Evolutionary conservation across 306 rosid species (phyloP), one percentile per base, ranked within the genome.

Genomic region (Dryas drummondii): DNA sequence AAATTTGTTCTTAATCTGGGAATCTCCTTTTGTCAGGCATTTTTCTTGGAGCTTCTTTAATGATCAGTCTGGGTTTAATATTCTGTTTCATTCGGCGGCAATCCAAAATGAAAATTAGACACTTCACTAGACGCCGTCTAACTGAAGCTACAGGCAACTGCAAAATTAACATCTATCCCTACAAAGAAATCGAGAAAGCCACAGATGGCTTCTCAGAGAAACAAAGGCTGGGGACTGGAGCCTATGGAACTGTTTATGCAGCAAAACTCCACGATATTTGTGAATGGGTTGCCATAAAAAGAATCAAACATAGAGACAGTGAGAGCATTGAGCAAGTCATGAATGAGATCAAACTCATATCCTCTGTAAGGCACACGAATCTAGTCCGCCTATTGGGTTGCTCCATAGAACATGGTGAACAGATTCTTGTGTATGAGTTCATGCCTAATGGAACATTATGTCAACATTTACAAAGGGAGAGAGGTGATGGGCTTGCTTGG

Each of bases 201-300:
- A 94, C 99, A 4, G 85, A 82, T 72, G 76, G 87, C 67, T 94
- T 94, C 92, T 89, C 99, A 6, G 97, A 92, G 40, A 88, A 86
- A 58, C 91, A 87, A 54, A 81, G 86, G 70, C 84, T 94, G 0
- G 97, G 99, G 66, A 87, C 87, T 2, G 99, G 99, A 7, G 99
- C 97, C 16, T 94, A 85, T 69, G 97, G 96, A 7, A 90, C 99
- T 15, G 99, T 94, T 51, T 92, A 90, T 61, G 96, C 96, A 3
- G 99, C 91, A 46, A 94, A 89, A 72, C 88, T 94, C 51, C 75
- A 83, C 67, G 82, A 88, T 32, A 32, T 32, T 32, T 32, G 2
- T 1, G 92, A 90, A 63, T 91, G 88, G 87, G 97, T 92, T 8
- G 99, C 99, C 55, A 90, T 94, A 59, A 94, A 94, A 74, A 80